Conservation (phyloP, 1,284 basidiomycete genomes). For the Cystobasidium slooffiae region DNA sequence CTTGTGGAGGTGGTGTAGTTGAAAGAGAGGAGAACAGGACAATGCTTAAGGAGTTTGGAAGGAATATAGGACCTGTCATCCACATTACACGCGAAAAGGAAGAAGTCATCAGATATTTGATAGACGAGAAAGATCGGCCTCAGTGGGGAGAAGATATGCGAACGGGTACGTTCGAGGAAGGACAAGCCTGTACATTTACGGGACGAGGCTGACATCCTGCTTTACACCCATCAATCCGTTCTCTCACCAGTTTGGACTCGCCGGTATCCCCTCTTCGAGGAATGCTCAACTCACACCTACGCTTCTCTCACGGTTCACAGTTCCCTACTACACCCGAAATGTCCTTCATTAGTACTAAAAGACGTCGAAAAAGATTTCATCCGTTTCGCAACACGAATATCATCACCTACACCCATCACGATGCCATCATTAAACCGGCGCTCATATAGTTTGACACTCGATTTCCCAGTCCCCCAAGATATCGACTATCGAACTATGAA, state of each 20-base stretch:
- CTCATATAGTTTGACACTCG: conserved; percentile 20
- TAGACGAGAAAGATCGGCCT: conserved; percentile 38
- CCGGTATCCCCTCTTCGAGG: conserved; percentile 48
- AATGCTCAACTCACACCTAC: conserved; percentile 50
- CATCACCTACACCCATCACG: conserved; percentile 15
- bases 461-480: conserved; percentile 15
- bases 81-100: conserved; percentile 39
- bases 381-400: conserved; percentile 49
- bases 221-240: background rate
- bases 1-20: conserved; percentile 44
- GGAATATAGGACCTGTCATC: conserved; percentile 27
- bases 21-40: conserved; percentile 41
- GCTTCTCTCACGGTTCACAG: conserved; percentile 49
- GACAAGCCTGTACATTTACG: background rate
- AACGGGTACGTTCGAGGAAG: conserved; percentile 4
- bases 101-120: conserved; percentile 30
- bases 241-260: conserved; percentile 47
- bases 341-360: conserved; percentile 50
- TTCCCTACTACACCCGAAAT: conserved; percentile 34
- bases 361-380: conserved; percentile 51
- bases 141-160: conserved; percentile 52
- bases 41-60: conserved; percentile 31
- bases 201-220: background rate
- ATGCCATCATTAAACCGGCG: conserved; percentile 11
- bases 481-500: conserved; percentile 23